phyloP scores from a whole-genome alignment of 2,329 filamentous ascomycete species.

The Phoma sp. region DNA sequence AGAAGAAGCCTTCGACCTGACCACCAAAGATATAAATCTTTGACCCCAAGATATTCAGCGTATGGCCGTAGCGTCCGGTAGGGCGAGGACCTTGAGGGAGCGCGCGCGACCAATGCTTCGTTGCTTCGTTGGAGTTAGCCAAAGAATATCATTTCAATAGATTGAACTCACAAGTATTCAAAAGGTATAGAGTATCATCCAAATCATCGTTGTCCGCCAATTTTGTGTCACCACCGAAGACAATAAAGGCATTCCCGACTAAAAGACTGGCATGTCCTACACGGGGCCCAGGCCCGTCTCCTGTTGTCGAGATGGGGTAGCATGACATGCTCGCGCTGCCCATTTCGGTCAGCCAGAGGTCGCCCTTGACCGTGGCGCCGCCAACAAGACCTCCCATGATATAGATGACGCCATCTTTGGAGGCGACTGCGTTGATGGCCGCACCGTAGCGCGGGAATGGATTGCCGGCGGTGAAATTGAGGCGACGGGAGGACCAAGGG shows the following conservation, averaged over 20 bases:
- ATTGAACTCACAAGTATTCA: slow-evolving; percentile 85
- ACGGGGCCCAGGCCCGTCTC: slow-evolving; percentile 91
- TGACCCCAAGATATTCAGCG: slow-evolving; percentile 92
- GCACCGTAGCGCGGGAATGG: slow-evolving; percentile 97
- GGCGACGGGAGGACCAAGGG: slow-evolving; percentile 89
- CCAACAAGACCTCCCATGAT: slow-evolving; percentile 97
- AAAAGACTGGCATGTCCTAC: slow-evolving; percentile 93
- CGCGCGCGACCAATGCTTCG: slow-evolving; percentile 95
- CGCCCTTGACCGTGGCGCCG: slow-evolving; percentile 92
- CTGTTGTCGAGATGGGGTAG: slow-evolving; percentile 88
- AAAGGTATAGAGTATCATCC: slow-evolving; percentile 92
- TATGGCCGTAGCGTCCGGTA: slow-evolving; percentile 92
- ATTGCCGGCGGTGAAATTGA: slow-evolving; percentile 86
- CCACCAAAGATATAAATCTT: slow-evolving; percentile 98
- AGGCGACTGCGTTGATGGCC: slow-evolving; percentile 88
- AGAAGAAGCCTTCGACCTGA: slow-evolving; percentile 96
- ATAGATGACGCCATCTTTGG: slow-evolving; percentile 96
- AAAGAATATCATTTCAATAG: background rate
- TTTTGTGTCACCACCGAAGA: slow-evolving; percentile 98
- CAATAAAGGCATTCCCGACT: slow-evolving; percentile 98
- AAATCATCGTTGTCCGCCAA: slow-evolving; percentile 89
- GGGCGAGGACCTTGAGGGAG: slow-evolving; percentile 85
- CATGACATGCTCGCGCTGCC: slow-evolving; percentile 82
- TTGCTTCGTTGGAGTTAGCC: slow-evolving; percentile 65
- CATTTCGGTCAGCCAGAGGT: slow-evolving; percentile 97